Conservation (phyloP, 139 green algal species). For the Chlorella sp. region DNA sequence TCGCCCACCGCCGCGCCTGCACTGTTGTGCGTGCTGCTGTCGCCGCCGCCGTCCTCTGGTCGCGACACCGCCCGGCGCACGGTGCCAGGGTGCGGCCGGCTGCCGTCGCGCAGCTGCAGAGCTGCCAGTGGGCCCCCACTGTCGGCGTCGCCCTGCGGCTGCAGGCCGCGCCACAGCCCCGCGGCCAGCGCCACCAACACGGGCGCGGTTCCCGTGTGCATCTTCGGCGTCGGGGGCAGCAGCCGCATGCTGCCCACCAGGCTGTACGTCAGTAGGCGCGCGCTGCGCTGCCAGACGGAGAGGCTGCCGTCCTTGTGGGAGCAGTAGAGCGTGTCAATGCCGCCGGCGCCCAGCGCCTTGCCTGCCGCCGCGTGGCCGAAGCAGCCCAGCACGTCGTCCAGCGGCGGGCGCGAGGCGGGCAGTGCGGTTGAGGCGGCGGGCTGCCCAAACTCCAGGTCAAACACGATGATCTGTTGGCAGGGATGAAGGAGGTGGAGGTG, state of each 20-base stretch:
- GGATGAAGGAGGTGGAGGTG: too few relatives aligned
- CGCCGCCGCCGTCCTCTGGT: slow-evolving; percentile 10
- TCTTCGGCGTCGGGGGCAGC: slow-evolving; percentile 37
- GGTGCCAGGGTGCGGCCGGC: too few relatives aligned
- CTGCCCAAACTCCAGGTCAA: slow-evolving; percentile 76
- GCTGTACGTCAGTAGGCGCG: slow-evolving; percentile 34
- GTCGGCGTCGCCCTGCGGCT: too few relatives aligned
- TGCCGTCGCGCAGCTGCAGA: too few relatives aligned
- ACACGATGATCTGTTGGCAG: slow-evolving; percentile 75
- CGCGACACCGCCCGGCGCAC: too few relatives aligned
- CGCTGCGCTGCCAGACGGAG: slow-evolving; percentile 38
- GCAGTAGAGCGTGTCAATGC: slow-evolving; percentile 54
- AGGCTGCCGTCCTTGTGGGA: slow-evolving; percentile 52
- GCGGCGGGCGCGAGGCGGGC: slow-evolving; percentile 41
- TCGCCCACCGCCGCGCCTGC: neutral
- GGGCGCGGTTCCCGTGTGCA: slow-evolving; percentile 27
- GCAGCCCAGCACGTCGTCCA: slow-evolving; percentile 62
- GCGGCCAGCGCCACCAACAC: slow-evolving; percentile 25
- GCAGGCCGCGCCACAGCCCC: slow-evolving; percentile 28
- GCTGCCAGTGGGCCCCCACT: too few relatives aligned
- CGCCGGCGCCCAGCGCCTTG: slow-evolving; percentile 25
- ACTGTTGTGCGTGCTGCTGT: neutral
- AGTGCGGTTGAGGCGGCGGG: slow-evolving; percentile 57
- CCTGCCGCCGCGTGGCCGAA: slow-evolving; percentile 48
- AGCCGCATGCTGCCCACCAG: slow-evolving; percentile 36